A percentile compares a stretch with the other conserved stretches of the same genome.
These are phyloP conservation scores for Clarireedia monteithiana DNA, from an alignment of 2,329 filamentous ascomycete species.

Conservation along the genomic window DNA sequence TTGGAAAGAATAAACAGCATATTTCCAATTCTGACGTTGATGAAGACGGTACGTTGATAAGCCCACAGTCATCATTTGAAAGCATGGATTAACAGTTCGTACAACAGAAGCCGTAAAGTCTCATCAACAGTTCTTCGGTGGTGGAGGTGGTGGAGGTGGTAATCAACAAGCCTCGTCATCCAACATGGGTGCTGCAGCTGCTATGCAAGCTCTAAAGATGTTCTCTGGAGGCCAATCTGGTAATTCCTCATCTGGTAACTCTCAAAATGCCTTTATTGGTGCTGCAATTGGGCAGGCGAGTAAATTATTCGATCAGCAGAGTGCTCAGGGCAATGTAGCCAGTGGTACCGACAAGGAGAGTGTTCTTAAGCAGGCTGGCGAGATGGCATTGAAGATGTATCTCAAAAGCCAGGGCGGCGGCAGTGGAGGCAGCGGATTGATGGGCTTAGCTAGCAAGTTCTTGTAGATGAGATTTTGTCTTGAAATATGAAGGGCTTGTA, in stretches of 20 bases:
- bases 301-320: conserved; percentile 58
- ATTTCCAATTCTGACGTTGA: conserved; percentile 47
- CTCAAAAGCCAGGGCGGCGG: conserved; percentile 64
- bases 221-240: conserved; percentile 53
- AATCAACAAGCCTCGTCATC: conserved; percentile 37
- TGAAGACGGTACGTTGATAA: conserved; percentile 37
- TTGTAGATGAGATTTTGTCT: conserved; percentile 27
- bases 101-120: conserved; percentile 56
- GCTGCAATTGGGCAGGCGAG: conserved; percentile 83
- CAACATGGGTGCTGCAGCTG: conserved; percentile 63
- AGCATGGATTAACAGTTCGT: background rate
- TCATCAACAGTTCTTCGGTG: conserved; percentile 68
- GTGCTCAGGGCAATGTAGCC: conserved; percentile 43
- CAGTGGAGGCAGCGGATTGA: conserved; percentile 35
- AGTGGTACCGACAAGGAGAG: conserved; percentile 68
- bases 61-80: background rate
- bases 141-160: conserved; percentile 40
- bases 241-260: conserved; percentile 38
- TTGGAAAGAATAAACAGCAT: conserved; percentile 44
- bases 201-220: conserved; percentile 74
- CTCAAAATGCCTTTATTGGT: conserved; percentile 74
- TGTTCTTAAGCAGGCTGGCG: conserved; percentile 68
- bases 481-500: no score
- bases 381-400: conserved; percentile 89
- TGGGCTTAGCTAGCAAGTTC: conserved; percentile 55